Evolutionary conservation across 2,329 filamentous ascomycete species (phyloP).

Genomic region (Penicillium sp.): DNA sequence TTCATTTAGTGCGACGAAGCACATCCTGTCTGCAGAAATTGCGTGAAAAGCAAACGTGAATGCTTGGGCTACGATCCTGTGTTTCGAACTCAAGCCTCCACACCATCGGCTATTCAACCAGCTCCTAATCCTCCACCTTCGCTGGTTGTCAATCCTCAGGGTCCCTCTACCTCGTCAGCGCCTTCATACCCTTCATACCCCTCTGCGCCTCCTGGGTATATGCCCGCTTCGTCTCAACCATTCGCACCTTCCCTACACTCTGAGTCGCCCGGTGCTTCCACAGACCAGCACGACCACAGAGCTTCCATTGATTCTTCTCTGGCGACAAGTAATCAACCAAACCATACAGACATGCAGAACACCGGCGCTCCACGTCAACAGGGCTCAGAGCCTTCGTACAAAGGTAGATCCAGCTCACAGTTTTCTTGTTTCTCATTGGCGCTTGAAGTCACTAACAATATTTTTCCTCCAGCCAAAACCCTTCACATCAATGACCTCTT

Average conservation of each 20-base stretch:
- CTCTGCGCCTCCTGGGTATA: slow-evolving; percentile 40
- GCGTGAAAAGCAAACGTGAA: slow-evolving; percentile 64
- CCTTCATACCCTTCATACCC: slow-evolving; percentile 38
- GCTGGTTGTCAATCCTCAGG: slow-evolving; percentile 41
- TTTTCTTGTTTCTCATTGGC: background rate
- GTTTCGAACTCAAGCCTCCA: slow-evolving; percentile 65
- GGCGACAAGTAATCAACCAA: slow-evolving; percentile 43
- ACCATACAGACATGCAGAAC: slow-evolving; percentile 36
- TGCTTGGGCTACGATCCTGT: slow-evolving; percentile 66
- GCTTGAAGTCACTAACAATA: slow-evolving; percentile 39
- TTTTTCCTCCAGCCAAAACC: slow-evolving; percentile 52
- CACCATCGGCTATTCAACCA: slow-evolving; percentile 65
- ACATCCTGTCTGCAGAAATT: slow-evolving; percentile 78
- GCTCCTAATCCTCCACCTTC: slow-evolving; percentile 45
- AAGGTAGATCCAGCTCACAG: slow-evolving; percentile 17
- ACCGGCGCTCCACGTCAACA: slow-evolving; percentile 26
- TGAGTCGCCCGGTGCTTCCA: slow-evolving; percentile 39
- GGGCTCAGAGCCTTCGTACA: slow-evolving; percentile 22
- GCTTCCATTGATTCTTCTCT: slow-evolving; percentile 65
- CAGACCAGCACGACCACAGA: slow-evolving; percentile 55
- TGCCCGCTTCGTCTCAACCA: slow-evolving; percentile 39
- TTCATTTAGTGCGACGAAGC: slow-evolving; percentile 80
- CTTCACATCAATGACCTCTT: slow-evolving; percentile 74
- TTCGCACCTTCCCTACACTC: slow-evolving; percentile 39
- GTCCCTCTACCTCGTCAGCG: slow-evolving; percentile 28